Evolutionary conservation across 2,329 filamentous ascomycete genomes (phyloP).

Genomic region (Acarospora socialis): DNA sequence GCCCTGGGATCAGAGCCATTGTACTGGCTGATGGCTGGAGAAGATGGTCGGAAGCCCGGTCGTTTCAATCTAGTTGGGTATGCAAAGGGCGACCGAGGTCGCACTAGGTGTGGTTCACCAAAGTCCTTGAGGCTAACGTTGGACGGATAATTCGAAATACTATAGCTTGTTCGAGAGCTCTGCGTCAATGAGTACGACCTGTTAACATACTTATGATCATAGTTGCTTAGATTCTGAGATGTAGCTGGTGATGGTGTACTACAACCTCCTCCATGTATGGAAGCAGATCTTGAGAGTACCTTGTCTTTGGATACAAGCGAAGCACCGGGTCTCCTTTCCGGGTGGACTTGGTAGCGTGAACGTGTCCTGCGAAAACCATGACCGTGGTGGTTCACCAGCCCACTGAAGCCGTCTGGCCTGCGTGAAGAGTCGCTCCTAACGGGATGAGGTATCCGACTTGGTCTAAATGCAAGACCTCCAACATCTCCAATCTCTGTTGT

Average conservation of each 20-base stretch:
- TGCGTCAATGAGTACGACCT: conserved; percentile 12
- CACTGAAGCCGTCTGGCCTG: neutral
- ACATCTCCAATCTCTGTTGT: conserved; percentile 11
- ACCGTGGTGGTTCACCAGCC: neutral
- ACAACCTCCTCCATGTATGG: neutral
- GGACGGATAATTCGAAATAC: conserved; percentile 5
- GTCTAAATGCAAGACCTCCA: conserved; percentile 9
- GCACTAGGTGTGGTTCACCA: neutral
- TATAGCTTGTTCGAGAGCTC: conserved; percentile 9
- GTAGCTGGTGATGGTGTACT: neutral
- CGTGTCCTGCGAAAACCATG: neutral
- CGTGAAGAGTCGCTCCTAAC: neutral
- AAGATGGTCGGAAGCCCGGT: conserved; percentile 14
- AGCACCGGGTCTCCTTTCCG: neutral
- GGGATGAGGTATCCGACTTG: conserved; percentile 2
- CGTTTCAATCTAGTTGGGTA: conserved; percentile 15
- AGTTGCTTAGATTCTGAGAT: neutral
- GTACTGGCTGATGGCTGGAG: conserved; percentile 12
- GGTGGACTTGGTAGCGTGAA: neutral
- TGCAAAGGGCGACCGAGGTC: conserved; percentile 13
- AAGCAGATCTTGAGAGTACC: neutral
- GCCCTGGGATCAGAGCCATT: conserved; percentile 4
- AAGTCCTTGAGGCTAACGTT: conserved; percentile 4
- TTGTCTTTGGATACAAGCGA: neutral
- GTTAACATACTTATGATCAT: no score